These are phyloP conservation scores for Saitozyma podzolica DNA, from an alignment of 768 basidiomycete species.

Conservation along the genomic window DNA sequence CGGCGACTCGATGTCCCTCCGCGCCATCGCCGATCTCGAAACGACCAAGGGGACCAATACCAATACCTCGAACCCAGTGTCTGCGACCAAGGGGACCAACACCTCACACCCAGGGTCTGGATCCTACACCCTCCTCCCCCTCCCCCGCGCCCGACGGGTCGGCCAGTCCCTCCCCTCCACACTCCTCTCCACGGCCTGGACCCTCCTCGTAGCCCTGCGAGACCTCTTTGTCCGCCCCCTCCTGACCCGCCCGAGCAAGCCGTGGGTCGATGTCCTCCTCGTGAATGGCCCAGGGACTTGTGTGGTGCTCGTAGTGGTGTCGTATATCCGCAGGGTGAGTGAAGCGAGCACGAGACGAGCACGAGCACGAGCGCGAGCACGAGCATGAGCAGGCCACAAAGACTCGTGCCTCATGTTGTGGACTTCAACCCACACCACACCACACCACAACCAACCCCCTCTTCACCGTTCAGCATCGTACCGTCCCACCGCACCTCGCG, in stretches of 20 bases:
- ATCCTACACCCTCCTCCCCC: constrained; percentile 46
- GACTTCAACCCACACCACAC: background rate
- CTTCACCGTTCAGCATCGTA: no score
- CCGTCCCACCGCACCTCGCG: no score
- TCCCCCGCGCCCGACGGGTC: constrained; percentile 85
- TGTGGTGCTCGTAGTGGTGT: constrained; percentile 70
- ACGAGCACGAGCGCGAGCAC: no score
- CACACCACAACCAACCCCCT: no score
- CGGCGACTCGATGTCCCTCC: constrained; percentile 74
- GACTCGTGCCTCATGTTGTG: constrained; percentile 3
- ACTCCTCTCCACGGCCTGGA: constrained; percentile 64
- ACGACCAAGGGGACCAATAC: constrained; percentile 40
- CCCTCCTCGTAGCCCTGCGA: constrained; percentile 65
- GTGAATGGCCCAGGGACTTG: constrained; percentile 96
- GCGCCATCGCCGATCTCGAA: constrained; percentile 72
- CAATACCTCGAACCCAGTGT: background rate
- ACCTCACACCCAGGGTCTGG: background rate
- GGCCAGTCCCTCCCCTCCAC: constrained; percentile 76
- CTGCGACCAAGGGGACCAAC: background rate
- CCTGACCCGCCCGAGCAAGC: constrained; percentile 17
- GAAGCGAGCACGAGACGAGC: no score
- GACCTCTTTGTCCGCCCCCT: constrained; percentile 63
- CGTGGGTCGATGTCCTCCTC: constrained; percentile 69
- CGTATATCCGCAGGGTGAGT: constrained; percentile 71
- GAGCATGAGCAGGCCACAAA: no score